Percentiles rank a stretch among this genome's conserved stretches.
These are phyloP conservation scores for Trichoderma lentiforme DNA, from an alignment of 2,329 filamentous ascomycete genomes.

Conservation along the genomic window DNA sequence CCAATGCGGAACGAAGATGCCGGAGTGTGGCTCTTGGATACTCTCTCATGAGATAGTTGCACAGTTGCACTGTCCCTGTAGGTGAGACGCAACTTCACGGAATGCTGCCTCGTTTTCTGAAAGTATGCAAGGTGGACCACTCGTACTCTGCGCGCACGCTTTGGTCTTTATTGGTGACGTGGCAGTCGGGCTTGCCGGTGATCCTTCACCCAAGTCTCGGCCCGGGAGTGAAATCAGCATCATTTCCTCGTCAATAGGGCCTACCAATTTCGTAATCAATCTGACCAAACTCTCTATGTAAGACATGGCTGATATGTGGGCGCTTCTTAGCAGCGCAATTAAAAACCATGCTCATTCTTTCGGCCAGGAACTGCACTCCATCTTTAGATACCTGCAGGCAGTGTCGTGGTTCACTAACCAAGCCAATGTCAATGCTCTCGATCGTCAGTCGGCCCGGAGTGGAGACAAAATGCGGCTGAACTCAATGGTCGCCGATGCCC, in stretches of 20 bases:
- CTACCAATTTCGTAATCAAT: not conserved
- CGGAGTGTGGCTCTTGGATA: not conserved
- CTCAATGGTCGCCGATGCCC: not conserved
- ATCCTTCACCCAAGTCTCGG: not conserved
- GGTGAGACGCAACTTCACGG: not conserved
- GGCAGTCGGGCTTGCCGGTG: not conserved
- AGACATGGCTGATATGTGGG: not conserved
- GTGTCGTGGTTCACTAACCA: not conserved
- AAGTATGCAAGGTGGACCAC: not conserved
- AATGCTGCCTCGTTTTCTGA: not conserved
- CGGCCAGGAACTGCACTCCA: not conserved
- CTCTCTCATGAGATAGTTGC: not conserved
- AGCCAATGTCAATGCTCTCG: not conserved
- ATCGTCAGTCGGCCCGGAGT: not conserved
- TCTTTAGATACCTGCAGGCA: not conserved
- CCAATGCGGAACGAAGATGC: not conserved
- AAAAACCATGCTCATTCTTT: not conserved
- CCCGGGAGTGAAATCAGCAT: not conserved
- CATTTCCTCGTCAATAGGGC: not conserved
- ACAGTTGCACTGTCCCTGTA: not conserved
- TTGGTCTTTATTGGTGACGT: not conserved
- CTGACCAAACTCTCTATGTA: not conserved
- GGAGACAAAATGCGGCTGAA: not conserved
- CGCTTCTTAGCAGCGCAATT: not conserved
- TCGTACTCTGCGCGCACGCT: not conserved